Conservation (phyloP, 169 alveolate genomes). For the Plasmodium knowlesi region DNA sequence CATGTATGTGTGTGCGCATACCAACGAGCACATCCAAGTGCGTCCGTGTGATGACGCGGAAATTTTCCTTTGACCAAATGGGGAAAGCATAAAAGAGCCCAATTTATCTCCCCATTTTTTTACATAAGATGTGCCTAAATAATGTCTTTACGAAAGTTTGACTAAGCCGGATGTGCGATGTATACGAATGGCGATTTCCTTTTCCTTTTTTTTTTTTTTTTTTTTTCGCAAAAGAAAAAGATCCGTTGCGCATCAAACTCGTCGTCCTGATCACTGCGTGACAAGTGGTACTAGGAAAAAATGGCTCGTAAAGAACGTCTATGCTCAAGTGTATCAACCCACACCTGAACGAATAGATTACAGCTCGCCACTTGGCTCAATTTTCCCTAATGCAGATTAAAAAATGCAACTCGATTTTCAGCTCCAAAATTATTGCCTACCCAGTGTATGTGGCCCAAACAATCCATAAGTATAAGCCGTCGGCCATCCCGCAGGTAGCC, state of each 20-base stretch:
- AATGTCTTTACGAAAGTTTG: neutral
- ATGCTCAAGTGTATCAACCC: neutral
- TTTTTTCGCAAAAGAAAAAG: neutral
- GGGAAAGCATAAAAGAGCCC: neutral
- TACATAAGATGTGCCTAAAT: neutral
- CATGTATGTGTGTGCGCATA: conserved; percentile 65
- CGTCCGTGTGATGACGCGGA: conserved; percentile 15
- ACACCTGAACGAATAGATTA: neutral
- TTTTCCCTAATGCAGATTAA: conserved; percentile 50
- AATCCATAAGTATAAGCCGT: conserved; percentile 83
- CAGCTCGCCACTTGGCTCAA: neutral
- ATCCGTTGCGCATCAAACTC: neutral
- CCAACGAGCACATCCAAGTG: neutral
- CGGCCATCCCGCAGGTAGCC: conserved; percentile 85
- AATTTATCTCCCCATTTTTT: neutral
- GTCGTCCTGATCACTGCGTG: neutral
- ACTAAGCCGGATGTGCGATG: neutral
- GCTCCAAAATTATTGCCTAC: conserved; percentile 84
- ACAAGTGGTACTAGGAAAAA: neutral
- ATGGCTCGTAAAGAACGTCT: neutral
- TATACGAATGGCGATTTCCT: neutral
- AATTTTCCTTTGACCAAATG: neutral
- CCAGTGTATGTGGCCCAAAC: conserved; percentile 91
- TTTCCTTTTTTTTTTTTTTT: neutral
- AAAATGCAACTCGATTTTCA: conserved; percentile 76